A percentile compares a stretch with the other conserved stretches of the same genome.
Evolutionary conservation across 176 grass and related monocot genomes (phyloP).

Genomic region (Rhynchospora pubera): DNA sequence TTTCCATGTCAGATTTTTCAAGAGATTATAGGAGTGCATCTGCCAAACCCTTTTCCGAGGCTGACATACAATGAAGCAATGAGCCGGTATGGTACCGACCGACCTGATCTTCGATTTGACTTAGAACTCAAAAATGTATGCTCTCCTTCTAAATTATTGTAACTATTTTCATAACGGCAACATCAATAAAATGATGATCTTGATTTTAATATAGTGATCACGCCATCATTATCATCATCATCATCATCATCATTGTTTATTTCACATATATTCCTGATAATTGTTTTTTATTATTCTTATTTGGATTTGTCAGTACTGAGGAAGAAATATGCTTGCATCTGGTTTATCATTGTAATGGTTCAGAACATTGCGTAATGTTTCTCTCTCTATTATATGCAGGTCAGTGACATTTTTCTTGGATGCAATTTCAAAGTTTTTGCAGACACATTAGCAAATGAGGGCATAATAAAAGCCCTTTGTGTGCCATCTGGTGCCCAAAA

Average conservation of each 20-base stretch:
- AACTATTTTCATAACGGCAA: constrained; percentile 16
- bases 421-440: constrained; percentile 90
- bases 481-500: constrained; percentile 58
- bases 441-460: constrained; percentile 69
- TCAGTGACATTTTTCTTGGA: constrained; percentile 51
- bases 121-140: constrained; percentile 93
- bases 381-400: constrained; percentile 47
- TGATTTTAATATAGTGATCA: background rate
- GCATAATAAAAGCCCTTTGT: constrained; percentile 65
- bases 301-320: background rate
- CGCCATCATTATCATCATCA: no score
- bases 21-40: constrained; percentile 60
- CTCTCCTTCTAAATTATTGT: constrained; percentile 18
- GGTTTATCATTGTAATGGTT: background rate
- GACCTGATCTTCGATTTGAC: constrained; percentile 87
- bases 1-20: constrained; percentile 66
- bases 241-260: background rate
- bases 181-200: background rate
- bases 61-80: constrained; percentile 82
- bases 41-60: constrained; percentile 82
- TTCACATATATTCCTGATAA: background rate
- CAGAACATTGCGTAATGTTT: background rate
- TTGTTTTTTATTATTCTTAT: background rate
- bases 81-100: constrained; percentile 82
- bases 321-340: background rate